Base-by-base conservation (phyloP, 805 yeast genomes). In the Cyberlindnera japonica region DNA sequence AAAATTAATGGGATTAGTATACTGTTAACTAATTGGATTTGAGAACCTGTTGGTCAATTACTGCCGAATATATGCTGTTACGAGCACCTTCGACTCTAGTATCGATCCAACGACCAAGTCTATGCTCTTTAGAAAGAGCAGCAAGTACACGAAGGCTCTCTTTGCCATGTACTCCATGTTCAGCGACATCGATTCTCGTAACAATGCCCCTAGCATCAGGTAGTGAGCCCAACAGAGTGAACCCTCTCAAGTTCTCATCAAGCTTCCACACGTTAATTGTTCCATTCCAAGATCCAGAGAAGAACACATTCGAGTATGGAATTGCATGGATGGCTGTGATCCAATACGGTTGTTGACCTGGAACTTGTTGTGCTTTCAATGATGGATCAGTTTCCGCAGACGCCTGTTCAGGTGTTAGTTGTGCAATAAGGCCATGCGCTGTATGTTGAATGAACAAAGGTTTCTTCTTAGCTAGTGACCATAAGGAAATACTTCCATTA, bases 211-310 rank as follows among this genome's bases (percentile, higher is more conserved):
- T 73, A 41, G 83, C 81, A 24, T 74, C 71, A 3, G 69, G 59
- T 17, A 90, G 55, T 21, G 72, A 69, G 14, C 83, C 85, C 10
- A 86, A 47, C 7, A 68, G 58, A 24, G 62, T 65, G 58, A 91
- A 83, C 24, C 69, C 65, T 52, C 95, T 74, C 53, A 81, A 57
- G 37, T 77, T 80, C 36, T 75, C 81, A 36, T 72, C 74, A 20
- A 91, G 59, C 55, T 77, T 76, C 98, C 98, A 93, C 33, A 88
- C 72, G 45, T 74, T 78, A 40, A 93, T 61, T 8, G 69, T 59
- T 4, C 98, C 97, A 55, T 79, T 75, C 81, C 87, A 84, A 3
- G 98, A 90, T 1, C 99, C 99, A 11, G 88, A 77, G 32, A 91
- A 67, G 56, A 93, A 87, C 6, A 87, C 62, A 57, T 93, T 89